Conservation (phyloP, 148 eudicot genomes). For the Linanthus parryae region DNA sequence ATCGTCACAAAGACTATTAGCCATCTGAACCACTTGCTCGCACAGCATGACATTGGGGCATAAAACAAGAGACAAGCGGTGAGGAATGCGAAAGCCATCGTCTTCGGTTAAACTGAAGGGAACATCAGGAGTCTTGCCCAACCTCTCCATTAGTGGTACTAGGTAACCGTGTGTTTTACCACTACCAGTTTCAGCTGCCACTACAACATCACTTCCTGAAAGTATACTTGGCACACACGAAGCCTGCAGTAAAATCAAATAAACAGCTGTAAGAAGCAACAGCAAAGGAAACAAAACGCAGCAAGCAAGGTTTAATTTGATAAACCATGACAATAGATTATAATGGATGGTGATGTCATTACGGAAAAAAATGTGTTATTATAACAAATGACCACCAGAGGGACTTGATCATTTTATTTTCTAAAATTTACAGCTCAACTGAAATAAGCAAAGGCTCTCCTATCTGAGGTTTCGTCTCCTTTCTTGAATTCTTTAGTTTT, state of each 20-base stretch:
- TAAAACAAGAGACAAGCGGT: constrained; percentile 53
- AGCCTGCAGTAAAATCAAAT: constrained; percentile 58
- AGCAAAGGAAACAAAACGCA: neutral
- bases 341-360: no score
- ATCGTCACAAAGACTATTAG: constrained; percentile 50
- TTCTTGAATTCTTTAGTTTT: no score
- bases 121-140: constrained; percentile 19
- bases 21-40: constrained; percentile 98
- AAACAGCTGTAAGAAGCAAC: neutral
- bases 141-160: constrained; percentile 69
- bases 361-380: no score
- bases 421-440: no score
- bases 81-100: constrained; percentile 15
- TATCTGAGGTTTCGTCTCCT: no score
- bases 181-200: constrained; percentile 96
- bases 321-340: no score
- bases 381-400: no score
- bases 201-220: constrained; percentile 64
- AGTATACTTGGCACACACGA: constrained; percentile 79
- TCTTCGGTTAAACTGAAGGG: constrained; percentile 16
- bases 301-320: no score
- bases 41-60: constrained; percentile 97
- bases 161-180: constrained; percentile 93
- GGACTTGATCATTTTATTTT: no score
- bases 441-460: no score